Base-by-base conservation (phyloP, 257 asterid genomes). In the Fraxinus americana region DNA sequence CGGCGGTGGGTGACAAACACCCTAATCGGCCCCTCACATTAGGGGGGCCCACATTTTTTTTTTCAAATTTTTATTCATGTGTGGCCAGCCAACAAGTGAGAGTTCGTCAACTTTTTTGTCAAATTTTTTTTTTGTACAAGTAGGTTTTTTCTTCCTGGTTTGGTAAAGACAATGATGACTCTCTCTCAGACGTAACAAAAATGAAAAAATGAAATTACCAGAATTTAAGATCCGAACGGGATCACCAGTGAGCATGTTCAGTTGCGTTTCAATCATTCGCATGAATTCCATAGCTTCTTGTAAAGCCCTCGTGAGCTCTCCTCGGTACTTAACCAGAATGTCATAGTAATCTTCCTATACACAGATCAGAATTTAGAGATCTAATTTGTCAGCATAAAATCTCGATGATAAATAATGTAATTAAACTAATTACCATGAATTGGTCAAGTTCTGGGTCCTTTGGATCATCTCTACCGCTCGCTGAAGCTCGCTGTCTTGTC, bases 221-320 rank as follows among this genome's bases (percentile, higher is more conserved):
- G 91, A 78, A 75, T 87, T 88, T 75, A 89, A 90, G 80, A 85
- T 79, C 66, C 91, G 90, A 41, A 83, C 76, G 25, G 97, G 88
- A 38, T 80, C 85, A 73, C 77, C 89, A 4, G 95, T 85, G 8
- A 92, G 86, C 87, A 88, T 74, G 73, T 86, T 94, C 72, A 95
- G 98, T 72, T 95, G 99, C 0, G 97, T 70, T 82, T 95, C 94
- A 4, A 91, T 90, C 61, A 91, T 81, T 80, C 94, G 88, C 94
- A 92, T 91, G 90, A 95, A 95, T 57, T 95, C 99, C 99, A 88
- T 95, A 72, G 99, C 99, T 84, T 95, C 99, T 85, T 91, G 93
- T 61, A 95, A 75, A 0, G 99, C 97, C 71, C 94, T 87, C 0
- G 90, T 89, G 1, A 94, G 84, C 82, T 94, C 97, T 79, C 92